These are phyloP conservation scores for Bodo saltans DNA, from an alignment of 78 protist species.

Conservation along the genomic window DNA sequence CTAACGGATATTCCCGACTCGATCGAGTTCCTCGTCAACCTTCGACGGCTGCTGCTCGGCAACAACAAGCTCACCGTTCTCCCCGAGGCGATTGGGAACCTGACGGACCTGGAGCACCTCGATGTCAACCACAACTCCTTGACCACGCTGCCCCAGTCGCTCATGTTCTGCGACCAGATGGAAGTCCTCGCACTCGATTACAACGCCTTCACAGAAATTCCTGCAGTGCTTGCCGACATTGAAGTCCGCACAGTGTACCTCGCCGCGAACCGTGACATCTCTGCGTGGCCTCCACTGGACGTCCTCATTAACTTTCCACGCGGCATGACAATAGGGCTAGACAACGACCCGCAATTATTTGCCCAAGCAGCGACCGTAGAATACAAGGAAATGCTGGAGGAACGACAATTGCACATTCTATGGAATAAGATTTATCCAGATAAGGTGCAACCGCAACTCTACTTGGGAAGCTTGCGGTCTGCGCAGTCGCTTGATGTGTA, in stretches of 20 bases:
- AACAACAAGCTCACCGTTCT: not conserved
- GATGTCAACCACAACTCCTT: not conserved
- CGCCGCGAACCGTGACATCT: not conserved
- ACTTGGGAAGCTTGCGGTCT: not conserved
- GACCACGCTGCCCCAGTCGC: not conserved
- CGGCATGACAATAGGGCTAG: not conserved
- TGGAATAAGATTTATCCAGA: constrained; percentile 34
- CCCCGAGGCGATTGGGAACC: not conserved
- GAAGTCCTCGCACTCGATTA: not conserved
- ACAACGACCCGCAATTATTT: constrained; percentile 9
- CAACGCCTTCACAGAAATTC: not conserved
- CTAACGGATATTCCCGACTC: not conserved
- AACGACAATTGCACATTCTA: not conserved
- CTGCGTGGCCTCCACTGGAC: not conserved
- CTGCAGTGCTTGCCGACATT: not conserved
- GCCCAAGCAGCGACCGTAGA: too few relatives aligned
- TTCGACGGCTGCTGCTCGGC: too few relatives aligned
- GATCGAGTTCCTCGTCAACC: too few relatives aligned
- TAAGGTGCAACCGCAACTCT: not conserved
- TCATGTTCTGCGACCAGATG: not conserved
- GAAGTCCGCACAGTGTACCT: not conserved
- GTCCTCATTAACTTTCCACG: too few relatives aligned
- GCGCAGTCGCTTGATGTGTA: constrained; percentile 11
- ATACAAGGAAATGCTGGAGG: not conserved
- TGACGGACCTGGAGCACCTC: not conserved